Evolutionary conservation across 495 filamentous ascomycete genomes (phyloP), one percentile per base, ranked within the genome.

Genomic region (Daldinia grandis): DNA sequence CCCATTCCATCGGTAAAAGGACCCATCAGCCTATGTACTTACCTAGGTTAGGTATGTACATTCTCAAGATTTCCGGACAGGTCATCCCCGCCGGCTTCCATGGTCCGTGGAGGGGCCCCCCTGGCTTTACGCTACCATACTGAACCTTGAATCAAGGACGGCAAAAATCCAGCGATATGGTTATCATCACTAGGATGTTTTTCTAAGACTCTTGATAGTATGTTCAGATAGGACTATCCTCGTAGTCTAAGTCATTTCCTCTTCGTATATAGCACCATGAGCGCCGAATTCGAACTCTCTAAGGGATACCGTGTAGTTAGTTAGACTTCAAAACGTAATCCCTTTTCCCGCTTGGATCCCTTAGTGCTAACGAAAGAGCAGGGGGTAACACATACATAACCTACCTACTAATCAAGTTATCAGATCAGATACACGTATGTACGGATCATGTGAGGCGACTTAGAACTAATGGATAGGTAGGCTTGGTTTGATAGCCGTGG

Each of bases 1-100:
- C 28, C 69, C 69, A 61, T 54, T 30, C 54, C 12, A 54, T 51
- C 55, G 69, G 69, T 64, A 72, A 44, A 24, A n/a, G 27, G 42
- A 51, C 37, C 60, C 35, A 42, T 60, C 27, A 27, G 21, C 19
- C 4, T 55, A n/a, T n/a, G n/a, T n/a, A 17, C 57, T 30, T 24
- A n/a, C n/a, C n/a, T n/a, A n/a, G n/a, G n/a, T n/a, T n/a, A n/a
- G n/a, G n/a, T n/a, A n/a, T n/a, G n/a, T n/a, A 40, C 21, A 60
- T 38, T 68, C 7, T 50, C 58, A 59, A 56, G 47, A 57, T 49
- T 70, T 47, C 25, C 59, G 50, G 49, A 61, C 53, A 66, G 44
- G 42, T 50, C 47, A 58, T 30, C 35, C 55, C 54, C 27, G 54
- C 49, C 59, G 59, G 69, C 55, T 64, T 21, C 64, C 44, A 63